Percentiles rank a stretch among this genome's conserved stretches.
phyloP scores from a whole-genome alignment of 768 basidiomycete genomes.

The Lentinula aciculospora region DNA sequence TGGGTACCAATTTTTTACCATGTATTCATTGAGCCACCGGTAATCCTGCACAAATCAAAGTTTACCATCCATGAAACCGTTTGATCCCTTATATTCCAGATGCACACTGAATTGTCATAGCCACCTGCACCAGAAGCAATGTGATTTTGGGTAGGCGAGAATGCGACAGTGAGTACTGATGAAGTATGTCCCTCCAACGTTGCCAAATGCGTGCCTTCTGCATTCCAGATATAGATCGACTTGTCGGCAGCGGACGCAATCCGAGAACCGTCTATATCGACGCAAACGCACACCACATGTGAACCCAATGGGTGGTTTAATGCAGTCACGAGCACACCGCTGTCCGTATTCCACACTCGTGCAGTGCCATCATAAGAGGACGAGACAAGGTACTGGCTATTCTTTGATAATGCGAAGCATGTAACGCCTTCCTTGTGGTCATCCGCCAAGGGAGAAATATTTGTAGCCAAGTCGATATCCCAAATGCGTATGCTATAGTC shows the following conservation, averaged over 20 bases:
- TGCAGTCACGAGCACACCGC: background rate
- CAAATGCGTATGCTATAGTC: slow-evolving; percentile 7
- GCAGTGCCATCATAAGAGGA: background rate
- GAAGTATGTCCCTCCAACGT: slow-evolving; percentile 8
- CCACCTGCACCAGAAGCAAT: slow-evolving; percentile 17
- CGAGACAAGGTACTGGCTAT: background rate
- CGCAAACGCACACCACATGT: slow-evolving; percentile 18
- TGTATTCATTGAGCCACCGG: too few relatives aligned
- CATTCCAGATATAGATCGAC: background rate
- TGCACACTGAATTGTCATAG: slow-evolving; percentile 7
- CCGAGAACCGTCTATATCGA: background rate
- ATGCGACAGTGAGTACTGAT: slow-evolving; percentile 4
- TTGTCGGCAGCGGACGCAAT: background rate
- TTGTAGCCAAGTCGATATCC: slow-evolving; percentile 12
- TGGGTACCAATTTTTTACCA: too few relatives aligned
- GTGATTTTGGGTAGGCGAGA: slow-evolving; percentile 11
- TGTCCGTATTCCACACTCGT: background rate
- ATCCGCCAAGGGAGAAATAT: background rate
- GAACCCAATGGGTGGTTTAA: background rate
- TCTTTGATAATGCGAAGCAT: background rate
- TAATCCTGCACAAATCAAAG: too few relatives aligned
- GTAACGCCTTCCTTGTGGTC: background rate
- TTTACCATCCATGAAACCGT: background rate
- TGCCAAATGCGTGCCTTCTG: background rate
- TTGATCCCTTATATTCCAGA: slow-evolving; percentile 8